Conservation (phyloP, 805 yeast species). For the Yarrowia osloensis region DNA sequence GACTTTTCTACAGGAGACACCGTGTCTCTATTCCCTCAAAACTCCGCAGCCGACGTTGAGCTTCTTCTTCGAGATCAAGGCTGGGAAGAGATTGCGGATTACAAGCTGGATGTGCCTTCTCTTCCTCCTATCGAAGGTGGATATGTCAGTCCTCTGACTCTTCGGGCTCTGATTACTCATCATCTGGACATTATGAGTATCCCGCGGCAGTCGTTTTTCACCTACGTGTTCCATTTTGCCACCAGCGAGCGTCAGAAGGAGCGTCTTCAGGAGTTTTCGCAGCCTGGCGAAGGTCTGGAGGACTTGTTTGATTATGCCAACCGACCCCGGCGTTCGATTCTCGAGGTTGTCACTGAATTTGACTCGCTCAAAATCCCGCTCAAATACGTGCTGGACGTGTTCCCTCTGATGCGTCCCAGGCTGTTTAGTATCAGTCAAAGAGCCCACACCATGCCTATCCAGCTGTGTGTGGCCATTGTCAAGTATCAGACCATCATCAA, state of each 20-base stretch:
- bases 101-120: slow-evolving; percentile 42
- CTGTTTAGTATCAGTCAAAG: slow-evolving; percentile 79
- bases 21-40: slow-evolving; percentile 71
- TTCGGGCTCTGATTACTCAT: slow-evolving; percentile 69
- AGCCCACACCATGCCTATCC: slow-evolving; percentile 40
- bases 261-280: slow-evolving; percentile 72
- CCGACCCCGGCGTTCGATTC: slow-evolving; percentile 82
- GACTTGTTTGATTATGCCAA: slow-evolving; percentile 90
- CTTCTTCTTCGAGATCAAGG: slow-evolving; percentile 65
- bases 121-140: slow-evolving; percentile 49
- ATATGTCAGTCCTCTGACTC: slow-evolving; percentile 59
- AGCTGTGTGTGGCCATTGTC: slow-evolving; percentile 79
- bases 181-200: slow-evolving; percentile 81
- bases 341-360: slow-evolving; percentile 84
- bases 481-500: slow-evolving; percentile 81
- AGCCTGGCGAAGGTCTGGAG: slow-evolving; percentile 67
- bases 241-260: slow-evolving; percentile 72
- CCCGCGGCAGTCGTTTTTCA: slow-evolving; percentile 83
- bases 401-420: slow-evolving; percentile 80
- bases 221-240: slow-evolving; percentile 71
- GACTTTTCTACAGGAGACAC: slow-evolving; percentile 78
- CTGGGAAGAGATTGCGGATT: slow-evolving; percentile 74
- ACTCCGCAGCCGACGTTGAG: slow-evolving; percentile 64
- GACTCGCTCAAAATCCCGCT: slow-evolving; percentile 73
- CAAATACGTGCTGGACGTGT: slow-evolving; percentile 69